Percentiles rank a stretch among this genome's conserved stretches.
Evolutionary conservation across 2,329 filamentous ascomycete species (phyloP).

Genomic region (Fusarium virguliforme): DNA sequence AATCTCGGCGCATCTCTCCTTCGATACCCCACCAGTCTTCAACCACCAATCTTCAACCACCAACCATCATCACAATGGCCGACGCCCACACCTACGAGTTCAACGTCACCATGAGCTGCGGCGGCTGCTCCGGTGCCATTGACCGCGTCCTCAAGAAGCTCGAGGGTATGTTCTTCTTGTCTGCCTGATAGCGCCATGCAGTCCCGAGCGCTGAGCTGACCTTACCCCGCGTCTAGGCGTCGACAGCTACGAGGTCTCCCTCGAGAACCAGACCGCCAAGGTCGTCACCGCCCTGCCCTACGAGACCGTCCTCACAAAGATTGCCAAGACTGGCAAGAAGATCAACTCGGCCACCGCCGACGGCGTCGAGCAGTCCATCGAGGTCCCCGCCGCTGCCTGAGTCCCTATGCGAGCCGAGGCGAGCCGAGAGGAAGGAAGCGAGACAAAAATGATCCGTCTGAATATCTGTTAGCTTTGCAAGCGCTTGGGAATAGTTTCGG

Average conservation of each 20-base stretch:
- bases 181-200: not conserved
- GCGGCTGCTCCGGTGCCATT: conserved; percentile 95
- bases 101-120: conserved; percentile 93
- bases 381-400: conserved; percentile 59
- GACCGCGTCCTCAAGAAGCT: conserved; percentile 94
- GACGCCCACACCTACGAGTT: conserved; percentile 94
- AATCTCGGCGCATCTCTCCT: conserved; percentile 17
- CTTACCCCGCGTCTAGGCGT: conserved; percentile 73
- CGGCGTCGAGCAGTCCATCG: conserved; percentile 71
- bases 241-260: conserved; percentile 88
- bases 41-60: conserved; percentile 23
- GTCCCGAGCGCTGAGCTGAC: conserved; percentile 23
- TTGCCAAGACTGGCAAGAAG: conserved; percentile 96
- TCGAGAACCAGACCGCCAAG: conserved; percentile 87
- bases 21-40: conserved; percentile 42
- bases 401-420: conserved; percentile 13
- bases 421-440: conserved; percentile 13
- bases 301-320: conserved; percentile 86
- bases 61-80: conserved; percentile 70
- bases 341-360: conserved; percentile 84
- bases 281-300: conserved; percentile 82
- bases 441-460: conserved; percentile 27
- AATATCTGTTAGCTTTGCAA: conserved; percentile 43
- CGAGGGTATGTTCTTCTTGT: conserved; percentile 74
- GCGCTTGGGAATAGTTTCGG: conserved; percentile 40